These are phyloP conservation scores for Diutina pseudorugosa DNA, from an alignment of 1,139 yeast genomes.

Conservation along the genomic window DNA sequence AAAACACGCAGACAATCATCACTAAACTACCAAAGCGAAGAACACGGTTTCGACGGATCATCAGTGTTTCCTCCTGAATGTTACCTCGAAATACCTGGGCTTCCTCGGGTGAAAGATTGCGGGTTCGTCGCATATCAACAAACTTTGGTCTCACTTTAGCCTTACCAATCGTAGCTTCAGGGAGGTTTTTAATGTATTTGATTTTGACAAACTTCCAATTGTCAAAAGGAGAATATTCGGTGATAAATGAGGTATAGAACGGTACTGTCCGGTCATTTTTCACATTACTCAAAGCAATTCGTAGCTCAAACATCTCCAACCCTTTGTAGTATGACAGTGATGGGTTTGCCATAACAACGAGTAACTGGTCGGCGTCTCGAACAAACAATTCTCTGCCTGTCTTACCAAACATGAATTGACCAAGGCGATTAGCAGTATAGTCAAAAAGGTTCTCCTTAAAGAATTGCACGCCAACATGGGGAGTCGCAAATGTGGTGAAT, in stretches of 20 bases:
- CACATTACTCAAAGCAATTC: slow-evolving; percentile 57
- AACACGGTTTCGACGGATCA: slow-evolving; percentile 18
- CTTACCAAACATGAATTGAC: slow-evolving; percentile 53
- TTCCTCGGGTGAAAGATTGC: slow-evolving; percentile 5
- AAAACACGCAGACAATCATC: slow-evolving; percentile 19
- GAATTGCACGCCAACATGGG: slow-evolving; percentile 68
- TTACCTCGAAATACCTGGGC: slow-evolving; percentile 11
- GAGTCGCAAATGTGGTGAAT: slow-evolving; percentile 81
- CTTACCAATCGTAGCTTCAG: slow-evolving; percentile 21
- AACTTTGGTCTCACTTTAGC: slow-evolving; percentile 36
- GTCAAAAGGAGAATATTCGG: slow-evolving; percentile 38
- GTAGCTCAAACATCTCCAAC: slow-evolving; percentile 32
- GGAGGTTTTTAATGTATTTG: slow-evolving; percentile 25
- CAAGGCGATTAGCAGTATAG: slow-evolving; percentile 40
- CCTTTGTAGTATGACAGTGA: slow-evolving; percentile 40
- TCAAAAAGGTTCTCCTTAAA: slow-evolving; percentile 30
- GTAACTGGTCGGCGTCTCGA: slow-evolving; percentile 27
- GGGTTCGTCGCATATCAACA: slow-evolving; percentile 29
- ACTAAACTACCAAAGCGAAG: slow-evolving; percentile 20
- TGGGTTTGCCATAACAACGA: slow-evolving; percentile 41
- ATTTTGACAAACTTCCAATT: slow-evolving; percentile 28
- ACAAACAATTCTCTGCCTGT: slow-evolving; percentile 68
- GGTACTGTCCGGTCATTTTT: slow-evolving; percentile 59
- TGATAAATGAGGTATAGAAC: slow-evolving; percentile 40
- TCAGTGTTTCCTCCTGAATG: slow-evolving; percentile 27